Conservation (phyloP, 768 basidiomycete genomes). For the Fistulinella prunicolor region DNA sequence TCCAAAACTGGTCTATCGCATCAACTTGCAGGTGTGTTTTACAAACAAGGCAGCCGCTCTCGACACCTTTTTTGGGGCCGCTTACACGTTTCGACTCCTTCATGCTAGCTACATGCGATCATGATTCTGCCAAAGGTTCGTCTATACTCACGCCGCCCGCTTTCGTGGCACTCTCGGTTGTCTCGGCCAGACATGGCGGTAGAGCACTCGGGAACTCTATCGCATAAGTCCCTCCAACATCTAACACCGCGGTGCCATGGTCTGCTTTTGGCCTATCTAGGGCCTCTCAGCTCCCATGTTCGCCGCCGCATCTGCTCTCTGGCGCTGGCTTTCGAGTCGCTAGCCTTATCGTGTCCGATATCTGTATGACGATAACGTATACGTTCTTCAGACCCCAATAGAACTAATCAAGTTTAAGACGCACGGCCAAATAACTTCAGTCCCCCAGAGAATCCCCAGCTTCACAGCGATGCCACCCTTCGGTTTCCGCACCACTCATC, state of each 20-base stretch:
- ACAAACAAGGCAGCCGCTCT: too few relatives aligned
- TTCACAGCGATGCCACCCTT: slow-evolving; percentile 14
- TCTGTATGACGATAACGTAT: not conserved
- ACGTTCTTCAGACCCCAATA: slow-evolving; percentile 69
- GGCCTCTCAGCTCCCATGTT: slow-evolving; percentile 84
- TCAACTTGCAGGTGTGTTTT: too few relatives aligned
- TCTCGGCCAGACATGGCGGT: slow-evolving; percentile 52
- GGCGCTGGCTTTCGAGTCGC: slow-evolving; percentile 78
- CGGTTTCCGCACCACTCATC: slow-evolving; percentile 7
- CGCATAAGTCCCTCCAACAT: slow-evolving; percentile 34
- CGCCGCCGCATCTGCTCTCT: slow-evolving; percentile 69
- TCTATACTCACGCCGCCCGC: slow-evolving; percentile 63
- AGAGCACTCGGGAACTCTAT: slow-evolving; percentile 58
- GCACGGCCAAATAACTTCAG: slow-evolving; percentile 81
- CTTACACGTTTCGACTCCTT: too few relatives aligned
- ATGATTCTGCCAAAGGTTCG: too few relatives aligned
- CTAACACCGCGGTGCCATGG: not conserved
- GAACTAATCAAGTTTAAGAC: slow-evolving; percentile 94
- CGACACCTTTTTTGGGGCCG: too few relatives aligned
- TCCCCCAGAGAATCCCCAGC: slow-evolving; percentile 13
- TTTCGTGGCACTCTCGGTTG: slow-evolving; percentile 63
- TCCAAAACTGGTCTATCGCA: not conserved
- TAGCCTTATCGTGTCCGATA: slow-evolving; percentile 73
- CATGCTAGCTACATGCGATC: too few relatives aligned
- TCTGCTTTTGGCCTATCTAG: slow-evolving; percentile 36